Evolutionary conservation across 257 asterid genomes (phyloP).

Genomic region (Rauvolfia tetraphylla): DNA sequence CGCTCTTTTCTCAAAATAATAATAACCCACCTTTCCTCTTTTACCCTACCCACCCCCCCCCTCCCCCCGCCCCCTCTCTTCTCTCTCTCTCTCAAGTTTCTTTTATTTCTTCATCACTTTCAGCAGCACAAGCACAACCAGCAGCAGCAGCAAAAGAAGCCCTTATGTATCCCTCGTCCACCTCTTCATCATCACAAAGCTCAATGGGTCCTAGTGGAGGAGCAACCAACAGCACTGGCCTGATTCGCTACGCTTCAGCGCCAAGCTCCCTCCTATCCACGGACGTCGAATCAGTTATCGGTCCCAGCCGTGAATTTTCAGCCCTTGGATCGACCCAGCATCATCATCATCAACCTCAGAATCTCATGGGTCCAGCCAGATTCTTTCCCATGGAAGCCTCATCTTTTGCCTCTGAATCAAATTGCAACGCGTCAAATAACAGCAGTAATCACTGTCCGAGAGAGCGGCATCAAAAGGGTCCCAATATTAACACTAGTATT

Average conservation of each 20-base stretch:
- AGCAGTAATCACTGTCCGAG: conserved; percentile 2
- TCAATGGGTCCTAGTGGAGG: conserved; percentile 36
- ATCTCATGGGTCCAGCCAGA: conserved; percentile 23
- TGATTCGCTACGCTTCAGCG: conserved; percentile 71
- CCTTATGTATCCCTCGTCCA: conserved; percentile 59
- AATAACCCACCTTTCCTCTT: conserved; percentile 5
- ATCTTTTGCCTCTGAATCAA: conserved; percentile 23
- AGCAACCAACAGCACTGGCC: conserved; percentile 25
- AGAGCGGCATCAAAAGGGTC: conserved; percentile 15
- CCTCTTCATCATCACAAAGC: conserved; percentile 65
- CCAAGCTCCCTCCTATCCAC: conserved; percentile 54
- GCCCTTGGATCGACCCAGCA: conserved; percentile 25
- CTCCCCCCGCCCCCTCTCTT: background rate
- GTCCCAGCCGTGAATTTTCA: conserved; percentile 38
- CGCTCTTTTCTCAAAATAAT: conserved; percentile 19
- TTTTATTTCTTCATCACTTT: background rate
- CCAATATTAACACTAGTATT: conserved; percentile 14
- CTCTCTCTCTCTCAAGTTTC: conserved; percentile 7
- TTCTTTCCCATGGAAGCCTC: conserved; percentile 39
- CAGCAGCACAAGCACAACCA: background rate
- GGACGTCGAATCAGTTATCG: conserved; percentile 52
- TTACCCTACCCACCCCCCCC: background rate
- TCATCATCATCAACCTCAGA: conserved; percentile 22
- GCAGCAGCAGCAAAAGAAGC: background rate
- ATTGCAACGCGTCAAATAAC: conserved; percentile 5